Evolutionary conservation across 106 monocot genomes (phyloP).

Genomic region (Dioscorea alata): DNA sequence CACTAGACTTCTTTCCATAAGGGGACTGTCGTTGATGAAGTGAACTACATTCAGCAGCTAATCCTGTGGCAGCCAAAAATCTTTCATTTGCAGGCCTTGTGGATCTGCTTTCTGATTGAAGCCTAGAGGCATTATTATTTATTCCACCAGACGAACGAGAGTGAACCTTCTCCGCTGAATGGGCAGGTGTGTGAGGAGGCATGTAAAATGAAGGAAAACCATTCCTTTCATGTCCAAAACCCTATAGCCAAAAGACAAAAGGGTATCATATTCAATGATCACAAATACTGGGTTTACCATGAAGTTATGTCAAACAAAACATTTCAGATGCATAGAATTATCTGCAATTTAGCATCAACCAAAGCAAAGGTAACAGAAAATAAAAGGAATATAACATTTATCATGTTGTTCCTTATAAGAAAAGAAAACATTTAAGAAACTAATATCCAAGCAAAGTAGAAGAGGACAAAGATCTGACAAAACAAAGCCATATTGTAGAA

Average conservation of each 20-base stretch:
- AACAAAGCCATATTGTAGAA: no score
- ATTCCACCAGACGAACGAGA: slow-evolving; percentile 1
- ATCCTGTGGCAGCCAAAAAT: slow-evolving; percentile 3
- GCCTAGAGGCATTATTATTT: slow-evolving; percentile 1
- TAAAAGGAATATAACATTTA: no score
- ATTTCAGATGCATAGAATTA: no score
- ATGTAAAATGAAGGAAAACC: slow-evolving; percentile 5
- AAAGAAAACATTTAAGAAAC: no score
- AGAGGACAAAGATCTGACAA: no score
- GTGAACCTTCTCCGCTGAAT: slow-evolving; percentile 6
- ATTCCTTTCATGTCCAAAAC: slow-evolving; percentile 2
- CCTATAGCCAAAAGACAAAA: slow-evolving; percentile 9
- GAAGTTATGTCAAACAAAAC: no score
- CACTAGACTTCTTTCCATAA: slow-evolving; percentile 7
- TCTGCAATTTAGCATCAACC: no score
- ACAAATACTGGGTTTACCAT: no score
- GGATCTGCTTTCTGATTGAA: slow-evolving; percentile 3
- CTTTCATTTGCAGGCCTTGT: background rate
- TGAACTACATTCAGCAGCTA: slow-evolving; percentile 16
- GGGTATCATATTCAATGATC: no score
- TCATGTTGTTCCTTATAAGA: no score
- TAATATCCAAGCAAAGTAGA: no score
- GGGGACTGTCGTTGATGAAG: background rate
- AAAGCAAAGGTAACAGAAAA: no score
- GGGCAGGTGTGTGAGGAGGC: slow-evolving; percentile 7